Evolutionary conservation across 805 yeast genomes (phyloP), one percentile per base, ranked within the genome.

Genomic region (Blastobotrys attinorum): DNA sequence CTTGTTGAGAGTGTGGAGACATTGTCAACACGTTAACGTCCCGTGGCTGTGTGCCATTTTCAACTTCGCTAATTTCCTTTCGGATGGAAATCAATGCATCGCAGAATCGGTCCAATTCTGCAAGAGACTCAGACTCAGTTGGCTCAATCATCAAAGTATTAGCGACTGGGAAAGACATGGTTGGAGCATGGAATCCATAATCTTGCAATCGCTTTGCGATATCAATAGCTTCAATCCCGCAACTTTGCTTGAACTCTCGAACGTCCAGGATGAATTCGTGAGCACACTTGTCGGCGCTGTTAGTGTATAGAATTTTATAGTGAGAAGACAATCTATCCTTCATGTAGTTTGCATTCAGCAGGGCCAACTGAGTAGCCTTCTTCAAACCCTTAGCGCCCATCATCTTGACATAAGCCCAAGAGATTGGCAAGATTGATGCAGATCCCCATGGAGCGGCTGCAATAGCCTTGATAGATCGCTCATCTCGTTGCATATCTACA

Each of bases 131-230:
- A 16, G 92, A 81, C 67, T 92, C 98, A 2, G 98, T 92, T 47
- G 98, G 98, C 69, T 92, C 98, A 50, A 92, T 79, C 98, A 92
- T 92, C 55, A 92, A 73, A 2, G 98, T 92, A 49, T 95, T 95
- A 3, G 97, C 90, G 41, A 92, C 95, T 7, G 98, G 98, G 85
- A 92, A 92, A 2, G 97, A 92, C 85, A 92, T 81, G 21, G 98
- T 92, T 49, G 98, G 98, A 1, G 96, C 96, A 65, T 92, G 98
- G 78, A 92, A 92, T 0, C 97, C 96, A 62, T 90, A 92, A 67
- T 92, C 98, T 67, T 92, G 97, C 48, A 92, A 73, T 65, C 98
- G 79, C 71, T 92, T 92, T 45, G 98, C 97, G 47, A 92, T 80
- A 62, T 92, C 98, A 55, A 90, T 86, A 17, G 97, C 97, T 67